phyloP scores from a whole-genome alignment of 768 basidiomycete species.

The Tricholoma saponaceum region DNA sequence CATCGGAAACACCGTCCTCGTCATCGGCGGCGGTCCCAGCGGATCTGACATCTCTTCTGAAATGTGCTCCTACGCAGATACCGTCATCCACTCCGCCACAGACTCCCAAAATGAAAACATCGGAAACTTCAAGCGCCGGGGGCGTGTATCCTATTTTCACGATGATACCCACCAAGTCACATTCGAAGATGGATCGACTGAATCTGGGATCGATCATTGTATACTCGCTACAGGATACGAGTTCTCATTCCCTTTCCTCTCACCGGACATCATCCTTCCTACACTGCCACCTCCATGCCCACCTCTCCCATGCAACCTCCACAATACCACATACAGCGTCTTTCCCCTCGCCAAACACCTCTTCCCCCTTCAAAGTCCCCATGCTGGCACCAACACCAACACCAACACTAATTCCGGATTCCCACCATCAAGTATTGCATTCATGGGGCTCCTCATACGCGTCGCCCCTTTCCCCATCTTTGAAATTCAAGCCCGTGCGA shows the following conservation, averaged over 20 bases:
- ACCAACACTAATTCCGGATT: conserved; percentile 15
- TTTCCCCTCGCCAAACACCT: conserved; percentile 71
- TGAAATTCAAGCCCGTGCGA: conserved; percentile 73
- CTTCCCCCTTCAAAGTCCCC: conserved; percentile 49
- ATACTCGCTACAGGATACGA: conserved; percentile 79
- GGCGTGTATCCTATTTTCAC: conserved; percentile 38
- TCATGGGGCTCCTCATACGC: conserved; percentile 55
- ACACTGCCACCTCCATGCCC: conserved; percentile 41
- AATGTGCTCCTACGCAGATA: conserved; percentile 37
- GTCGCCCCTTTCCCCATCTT: conserved; percentile 74
- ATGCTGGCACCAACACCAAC: too few relatives aligned
- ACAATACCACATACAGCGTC: conserved; percentile 62
- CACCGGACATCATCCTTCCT: conserved; percentile 23
- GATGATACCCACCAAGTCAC: conserved; percentile 30
- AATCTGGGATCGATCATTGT: conserved; percentile 53
- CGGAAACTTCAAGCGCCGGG: conserved; percentile 36
- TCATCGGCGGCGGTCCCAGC: conserved; percentile 58
- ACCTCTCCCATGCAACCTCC: conserved; percentile 45
- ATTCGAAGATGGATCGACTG: conserved; percentile 57
- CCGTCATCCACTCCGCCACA: conserved; percentile 54
- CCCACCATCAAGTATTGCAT: conserved; percentile 52
- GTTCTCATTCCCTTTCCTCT: conserved; percentile 60
- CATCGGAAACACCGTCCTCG: conserved; percentile 40
- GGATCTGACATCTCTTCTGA: conserved; percentile 66
- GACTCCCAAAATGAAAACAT: conserved; percentile 27